Percentiles rank a stretch among this genome's conserved stretches.
Conservation (phyloP, 1,284 basidiomycete genomes). For the Apiotrichum brassicae region DNA sequence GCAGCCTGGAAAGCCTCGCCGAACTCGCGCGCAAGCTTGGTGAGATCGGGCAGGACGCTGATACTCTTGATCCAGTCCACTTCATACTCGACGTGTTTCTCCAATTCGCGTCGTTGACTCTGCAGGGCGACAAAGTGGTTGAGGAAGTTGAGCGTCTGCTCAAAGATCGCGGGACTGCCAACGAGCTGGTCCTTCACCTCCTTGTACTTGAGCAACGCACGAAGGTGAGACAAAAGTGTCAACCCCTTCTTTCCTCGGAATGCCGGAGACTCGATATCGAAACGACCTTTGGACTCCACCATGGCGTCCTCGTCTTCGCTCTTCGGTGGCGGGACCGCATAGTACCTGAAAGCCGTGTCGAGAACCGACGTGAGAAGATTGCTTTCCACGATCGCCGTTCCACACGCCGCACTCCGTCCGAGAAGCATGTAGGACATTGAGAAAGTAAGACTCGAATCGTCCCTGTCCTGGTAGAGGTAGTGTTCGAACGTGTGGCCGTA, state of each 20-base stretch:
- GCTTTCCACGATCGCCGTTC: constrained; percentile 67
- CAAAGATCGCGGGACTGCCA: constrained; percentile 56
- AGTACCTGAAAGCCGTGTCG: constrained; percentile 75
- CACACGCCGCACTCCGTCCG: constrained; percentile 71
- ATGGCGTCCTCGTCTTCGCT: constrained; percentile 2
- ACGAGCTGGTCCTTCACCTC: constrained; percentile 72
- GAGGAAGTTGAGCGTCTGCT: constrained; percentile 59
- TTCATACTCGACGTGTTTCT: constrained; percentile 85
- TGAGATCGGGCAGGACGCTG: constrained; percentile 80
- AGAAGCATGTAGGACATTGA: constrained; percentile 86
- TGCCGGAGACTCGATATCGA: constrained; percentile 73
- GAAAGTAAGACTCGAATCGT: constrained; percentile 81
- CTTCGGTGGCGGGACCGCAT: constrained; percentile 37
- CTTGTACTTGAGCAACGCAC: constrained; percentile 57
- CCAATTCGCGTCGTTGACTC: constrained; percentile 73
- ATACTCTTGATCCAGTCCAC: constrained; percentile 93
- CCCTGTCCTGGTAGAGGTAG: constrained; percentile 82
- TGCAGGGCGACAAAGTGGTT: constrained; percentile 86
- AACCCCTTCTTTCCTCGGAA: constrained; percentile 93
- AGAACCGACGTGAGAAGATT: constrained; percentile 69
- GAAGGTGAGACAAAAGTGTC: constrained; percentile 76
- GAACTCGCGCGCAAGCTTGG: constrained; percentile 78
- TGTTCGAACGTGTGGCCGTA: constrained; percentile 84
- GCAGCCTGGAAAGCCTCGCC: constrained; percentile 64
- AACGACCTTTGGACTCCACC: constrained; percentile 17